Conservation (phyloP, 78 protist genomes). For the Protostelium mycophagum region DNA sequence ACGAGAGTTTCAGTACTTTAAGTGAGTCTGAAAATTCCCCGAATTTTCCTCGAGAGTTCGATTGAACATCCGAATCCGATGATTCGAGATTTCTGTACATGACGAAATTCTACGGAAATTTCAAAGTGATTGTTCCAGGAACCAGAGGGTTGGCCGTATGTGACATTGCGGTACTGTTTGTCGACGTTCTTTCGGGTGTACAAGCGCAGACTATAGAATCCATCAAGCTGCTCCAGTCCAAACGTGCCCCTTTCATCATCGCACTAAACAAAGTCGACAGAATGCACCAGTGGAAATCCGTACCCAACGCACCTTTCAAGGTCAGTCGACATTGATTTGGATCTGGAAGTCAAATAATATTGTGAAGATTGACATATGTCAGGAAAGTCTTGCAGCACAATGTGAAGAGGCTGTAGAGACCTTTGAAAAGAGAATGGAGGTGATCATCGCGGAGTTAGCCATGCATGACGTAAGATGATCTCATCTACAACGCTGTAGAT, state of each 20-base stretch:
- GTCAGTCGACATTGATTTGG: neutral
- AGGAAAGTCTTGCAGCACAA: conserved; percentile 54
- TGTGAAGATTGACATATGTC: conserved; percentile 7
- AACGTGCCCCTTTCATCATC: conserved; percentile 96
- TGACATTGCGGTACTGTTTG: conserved; percentile 96
- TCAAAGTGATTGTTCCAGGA: no score
- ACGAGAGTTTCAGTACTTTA: conserved; percentile 97
- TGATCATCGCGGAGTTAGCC: conserved; percentile 51
- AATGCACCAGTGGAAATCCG: conserved; percentile 85
- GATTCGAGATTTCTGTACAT: neutral
- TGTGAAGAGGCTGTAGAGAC: conserved; percentile 33
- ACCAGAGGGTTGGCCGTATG: conserved; percentile 97
- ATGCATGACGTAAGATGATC: conserved; percentile 60
- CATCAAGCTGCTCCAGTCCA: conserved; percentile 75
- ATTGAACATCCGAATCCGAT: no score
- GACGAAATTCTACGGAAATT: no score
- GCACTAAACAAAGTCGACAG: conserved; percentile 99
- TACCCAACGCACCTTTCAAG: conserved; percentile 36
- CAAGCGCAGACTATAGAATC: conserved; percentile 95
- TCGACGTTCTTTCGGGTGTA: conserved; percentile 96
- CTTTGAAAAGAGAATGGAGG: conserved; percentile 62
- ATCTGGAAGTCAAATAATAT: neutral
- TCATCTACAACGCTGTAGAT: neutral
- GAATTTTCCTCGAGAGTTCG: no score
- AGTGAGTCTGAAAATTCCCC: conserved; percentile 32